phyloP scores from a whole-genome alignment of 106 monocot genomes.

The Dendrobium huoshanense region DNA sequence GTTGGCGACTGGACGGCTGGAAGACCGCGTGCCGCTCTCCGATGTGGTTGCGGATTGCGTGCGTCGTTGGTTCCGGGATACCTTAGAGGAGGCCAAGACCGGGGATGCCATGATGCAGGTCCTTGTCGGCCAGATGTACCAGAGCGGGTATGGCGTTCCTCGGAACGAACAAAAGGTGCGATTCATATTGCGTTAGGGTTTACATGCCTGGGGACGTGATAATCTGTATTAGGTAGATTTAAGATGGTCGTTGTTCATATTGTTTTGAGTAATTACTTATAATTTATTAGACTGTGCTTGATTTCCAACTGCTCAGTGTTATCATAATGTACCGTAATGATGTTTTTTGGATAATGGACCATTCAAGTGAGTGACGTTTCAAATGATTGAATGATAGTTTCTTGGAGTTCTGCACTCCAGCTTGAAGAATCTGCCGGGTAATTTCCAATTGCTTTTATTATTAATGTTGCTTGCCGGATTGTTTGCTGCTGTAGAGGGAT shows the following conservation, averaged over 20 bases:
- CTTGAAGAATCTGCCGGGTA: neutral
- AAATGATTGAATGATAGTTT: neutral
- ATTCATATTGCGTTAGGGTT: neutral
- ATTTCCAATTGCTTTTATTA: neutral
- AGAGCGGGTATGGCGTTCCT: conserved; percentile 63
- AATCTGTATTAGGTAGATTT: neutral
- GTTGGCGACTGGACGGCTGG: conserved; percentile 8
- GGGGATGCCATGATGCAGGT: conserved; percentile 87
- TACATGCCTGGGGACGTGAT: neutral
- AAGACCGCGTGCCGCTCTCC: conserved; percentile 38
- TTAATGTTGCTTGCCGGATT: too few species aligned
- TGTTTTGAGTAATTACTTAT: too few species aligned
- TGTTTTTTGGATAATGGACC: neutral
- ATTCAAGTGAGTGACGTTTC: neutral
- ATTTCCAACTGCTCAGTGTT: too few species aligned
- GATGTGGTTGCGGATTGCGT: conserved; percentile 79
- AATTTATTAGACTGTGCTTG: too few species aligned
- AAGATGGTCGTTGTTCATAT: too few species aligned
- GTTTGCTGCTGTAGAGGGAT: too few species aligned
- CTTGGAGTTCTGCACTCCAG: neutral
- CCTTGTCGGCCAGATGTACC: conserved; percentile 90
- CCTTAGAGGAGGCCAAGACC: conserved; percentile 71
- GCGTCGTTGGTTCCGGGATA: conserved; percentile 80
- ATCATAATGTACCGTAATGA: neutral
- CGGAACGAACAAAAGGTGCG: conserved; percentile 68